A percentile compares a stretch with the other conserved stretches of the same genome.
Evolutionary conservation across 305 asterid genomes (phyloP).

Genomic region (Fraxinus ornus): DNA sequence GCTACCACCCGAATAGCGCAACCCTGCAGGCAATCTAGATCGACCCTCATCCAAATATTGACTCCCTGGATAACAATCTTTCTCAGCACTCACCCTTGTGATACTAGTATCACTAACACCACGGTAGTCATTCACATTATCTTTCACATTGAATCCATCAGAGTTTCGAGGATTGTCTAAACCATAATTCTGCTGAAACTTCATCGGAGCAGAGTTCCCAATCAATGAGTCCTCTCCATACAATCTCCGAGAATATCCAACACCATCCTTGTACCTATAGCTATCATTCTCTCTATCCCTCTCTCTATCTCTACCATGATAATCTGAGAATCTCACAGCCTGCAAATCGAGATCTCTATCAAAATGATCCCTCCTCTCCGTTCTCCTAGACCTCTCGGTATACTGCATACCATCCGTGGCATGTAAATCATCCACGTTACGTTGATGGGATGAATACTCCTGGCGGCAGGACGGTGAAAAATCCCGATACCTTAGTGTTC

Average conservation of each 20-base stretch:
- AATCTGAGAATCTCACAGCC: constrained; percentile 23
- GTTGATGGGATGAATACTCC: constrained; percentile 17
- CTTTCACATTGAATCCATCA: constrained; percentile 26
- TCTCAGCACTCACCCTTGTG: constrained; percentile 29
- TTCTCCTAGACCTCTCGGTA: constrained; percentile 26
- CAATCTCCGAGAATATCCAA: constrained; percentile 27
- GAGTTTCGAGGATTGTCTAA: constrained; percentile 34
- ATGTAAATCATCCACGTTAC: constrained; percentile 15
- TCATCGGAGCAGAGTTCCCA: constrained; percentile 34
- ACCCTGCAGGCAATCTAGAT: constrained; percentile 23
- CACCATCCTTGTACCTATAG: constrained; percentile 21
- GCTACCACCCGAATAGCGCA: constrained; percentile 21
- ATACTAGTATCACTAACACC: constrained; percentile 32
- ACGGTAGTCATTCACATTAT: constrained; percentile 22
- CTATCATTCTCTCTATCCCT: constrained; percentile 32
- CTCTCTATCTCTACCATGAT: constrained; percentile 21
- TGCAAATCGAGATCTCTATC: constrained; percentile 25
- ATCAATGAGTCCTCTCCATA: constrained; percentile 27
- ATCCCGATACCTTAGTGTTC: constrained; percentile 27
- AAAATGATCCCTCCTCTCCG: constrained; percentile 24
- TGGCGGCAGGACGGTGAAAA: constrained; percentile 20
- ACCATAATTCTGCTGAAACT: constrained; percentile 35
- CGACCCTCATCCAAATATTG: constrained; percentile 22
- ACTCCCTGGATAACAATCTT: constrained; percentile 28
- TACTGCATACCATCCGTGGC: constrained; percentile 12